Conservation (phyloP, 2,329 filamentous ascomycete genomes). For the Fusarium newnesense region DNA sequence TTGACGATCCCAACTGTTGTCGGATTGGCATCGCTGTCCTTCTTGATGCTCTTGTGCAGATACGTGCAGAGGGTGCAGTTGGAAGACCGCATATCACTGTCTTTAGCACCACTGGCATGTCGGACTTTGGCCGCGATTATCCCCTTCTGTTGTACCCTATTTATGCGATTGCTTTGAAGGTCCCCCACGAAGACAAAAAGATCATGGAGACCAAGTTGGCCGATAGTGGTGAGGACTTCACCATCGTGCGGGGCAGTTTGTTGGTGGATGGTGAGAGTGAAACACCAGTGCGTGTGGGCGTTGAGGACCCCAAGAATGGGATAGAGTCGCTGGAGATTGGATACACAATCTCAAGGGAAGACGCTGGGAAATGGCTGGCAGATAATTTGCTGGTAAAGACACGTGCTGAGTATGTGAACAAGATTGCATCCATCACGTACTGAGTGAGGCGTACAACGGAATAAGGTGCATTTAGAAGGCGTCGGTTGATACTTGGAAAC, state of each 20-base stretch:
- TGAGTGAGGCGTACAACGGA: slow-evolving; percentile 2
- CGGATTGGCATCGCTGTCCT: slow-evolving; percentile 55
- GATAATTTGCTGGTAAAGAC: slow-evolving; percentile 49
- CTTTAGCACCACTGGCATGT: slow-evolving; percentile 55
- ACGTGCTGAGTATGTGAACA: slow-evolving; percentile 46
- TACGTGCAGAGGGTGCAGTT: slow-evolving; percentile 42
- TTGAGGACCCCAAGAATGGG: slow-evolving; percentile 51
- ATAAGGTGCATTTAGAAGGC: not conserved
- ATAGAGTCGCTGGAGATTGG: slow-evolving; percentile 53
- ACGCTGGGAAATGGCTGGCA: slow-evolving; percentile 60
- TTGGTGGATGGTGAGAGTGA: slow-evolving; percentile 46
- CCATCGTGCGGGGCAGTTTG: slow-evolving; percentile 53
- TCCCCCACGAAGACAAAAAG: slow-evolving; percentile 60
- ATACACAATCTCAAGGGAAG: slow-evolving; percentile 59
- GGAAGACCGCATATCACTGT: slow-evolving; percentile 50
- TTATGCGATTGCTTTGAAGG: slow-evolving; percentile 54
- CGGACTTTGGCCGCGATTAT: slow-evolving; percentile 51
- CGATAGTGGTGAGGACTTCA: slow-evolving; percentile 48
- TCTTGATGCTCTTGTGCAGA: slow-evolving; percentile 50
- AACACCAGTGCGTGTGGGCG: slow-evolving; percentile 49
- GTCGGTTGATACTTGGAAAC: not conserved
- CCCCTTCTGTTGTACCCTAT: slow-evolving; percentile 56
- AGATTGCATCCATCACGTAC: slow-evolving; percentile 52
- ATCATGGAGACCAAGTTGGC: slow-evolving; percentile 54
- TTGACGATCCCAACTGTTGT: slow-evolving; percentile 62